These are phyloP conservation scores for Austroboletus eburneus DNA, from an alignment of 768 basidiomycete species.

Conservation along the genomic window DNA sequence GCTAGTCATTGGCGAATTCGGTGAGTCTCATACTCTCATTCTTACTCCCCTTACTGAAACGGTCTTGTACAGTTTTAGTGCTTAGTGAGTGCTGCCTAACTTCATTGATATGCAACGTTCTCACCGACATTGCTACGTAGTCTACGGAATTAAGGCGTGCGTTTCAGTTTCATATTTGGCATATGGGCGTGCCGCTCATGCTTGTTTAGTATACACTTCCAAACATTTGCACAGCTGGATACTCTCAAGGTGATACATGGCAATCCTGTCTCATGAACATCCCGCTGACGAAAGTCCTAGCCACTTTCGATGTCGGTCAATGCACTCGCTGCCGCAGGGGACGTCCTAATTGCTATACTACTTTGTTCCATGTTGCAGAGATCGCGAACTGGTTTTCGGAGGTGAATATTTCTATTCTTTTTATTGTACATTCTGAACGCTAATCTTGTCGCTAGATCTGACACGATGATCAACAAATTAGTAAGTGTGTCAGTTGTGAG, in stretches of 20 bases:
- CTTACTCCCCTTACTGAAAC: slow-evolving; percentile 2
- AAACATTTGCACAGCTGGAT: slow-evolving; percentile 41
- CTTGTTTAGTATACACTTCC: slow-evolving; percentile 26
- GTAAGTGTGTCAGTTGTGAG: slow-evolving; percentile 10
- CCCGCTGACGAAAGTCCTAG: slow-evolving; percentile 4
- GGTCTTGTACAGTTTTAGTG: slow-evolving; percentile 19
- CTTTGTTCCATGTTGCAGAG: slow-evolving; percentile 44
- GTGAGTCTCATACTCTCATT: slow-evolving; percentile 10
- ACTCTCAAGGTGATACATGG: slow-evolving; percentile 37
- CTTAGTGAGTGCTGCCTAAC: slow-evolving; percentile 26
- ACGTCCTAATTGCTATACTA: slow-evolving; percentile 46
- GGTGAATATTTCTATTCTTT: slow-evolving; percentile 13
- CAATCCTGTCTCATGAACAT: background rate
- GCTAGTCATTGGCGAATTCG: slow-evolving; percentile 39
- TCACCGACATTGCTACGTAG: slow-evolving; percentile 20
- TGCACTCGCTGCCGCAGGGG: slow-evolving; percentile 43
- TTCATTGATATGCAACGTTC: background rate
- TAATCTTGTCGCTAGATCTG: slow-evolving; percentile 32
- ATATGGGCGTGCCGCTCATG: background rate
- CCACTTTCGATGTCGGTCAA: slow-evolving; percentile 49
- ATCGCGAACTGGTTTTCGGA: slow-evolving; percentile 50
- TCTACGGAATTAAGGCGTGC: slow-evolving; percentile 34
- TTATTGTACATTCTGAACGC: background rate
- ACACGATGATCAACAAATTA: slow-evolving; percentile 51
- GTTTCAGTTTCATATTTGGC: slow-evolving; percentile 7